Evolutionary conservation across 1,139 yeast genomes (phyloP).

Genomic region (Barnettozyma hawaiiensis): DNA sequence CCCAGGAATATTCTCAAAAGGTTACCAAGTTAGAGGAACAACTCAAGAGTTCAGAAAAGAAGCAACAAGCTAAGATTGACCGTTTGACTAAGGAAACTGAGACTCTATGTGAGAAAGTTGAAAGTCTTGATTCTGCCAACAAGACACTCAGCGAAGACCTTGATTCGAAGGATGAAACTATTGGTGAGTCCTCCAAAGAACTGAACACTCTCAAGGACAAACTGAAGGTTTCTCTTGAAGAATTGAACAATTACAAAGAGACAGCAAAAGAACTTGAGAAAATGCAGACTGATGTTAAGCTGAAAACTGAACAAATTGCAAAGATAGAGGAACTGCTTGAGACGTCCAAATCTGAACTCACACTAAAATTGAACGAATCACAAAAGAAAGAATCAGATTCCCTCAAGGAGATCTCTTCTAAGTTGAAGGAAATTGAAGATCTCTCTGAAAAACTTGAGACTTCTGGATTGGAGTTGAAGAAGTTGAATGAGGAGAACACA

Average conservation of each 20-base stretch:
- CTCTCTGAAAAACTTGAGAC: not conserved
- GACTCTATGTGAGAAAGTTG: constrained; percentile 15
- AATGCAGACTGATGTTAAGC: not conserved
- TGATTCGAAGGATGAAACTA: constrained; percentile 6
- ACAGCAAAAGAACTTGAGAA: not conserved
- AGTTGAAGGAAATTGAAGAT: not conserved
- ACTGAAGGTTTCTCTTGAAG: not conserved
- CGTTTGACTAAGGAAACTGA: constrained; percentile 14
- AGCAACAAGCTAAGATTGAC: constrained; percentile 12
- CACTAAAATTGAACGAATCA: not conserved
- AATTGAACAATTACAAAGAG: not conserved
- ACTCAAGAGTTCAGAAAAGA: constrained; percentile 20
- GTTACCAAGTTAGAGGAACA: constrained; percentile 33
- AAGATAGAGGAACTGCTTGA: not conserved
- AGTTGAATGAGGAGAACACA: not conserved
- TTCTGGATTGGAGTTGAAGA: not conserved
- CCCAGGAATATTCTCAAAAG: constrained; percentile 44
- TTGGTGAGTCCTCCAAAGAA: constrained; percentile 4
- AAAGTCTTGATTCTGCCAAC: constrained; percentile 11
- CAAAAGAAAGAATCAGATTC: not conserved
- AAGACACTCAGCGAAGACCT: constrained; percentile 10
- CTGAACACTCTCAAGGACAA: not conserved
- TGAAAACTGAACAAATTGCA: not conserved
- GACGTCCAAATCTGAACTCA: not conserved
- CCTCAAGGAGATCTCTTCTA: not conserved